A percentile compares a stretch with the other conserved stretches of the same genome.
Conservation (phyloP, 2,329 filamentous ascomycete genomes). For the Chrysoporthe austroafricana region DNA sequence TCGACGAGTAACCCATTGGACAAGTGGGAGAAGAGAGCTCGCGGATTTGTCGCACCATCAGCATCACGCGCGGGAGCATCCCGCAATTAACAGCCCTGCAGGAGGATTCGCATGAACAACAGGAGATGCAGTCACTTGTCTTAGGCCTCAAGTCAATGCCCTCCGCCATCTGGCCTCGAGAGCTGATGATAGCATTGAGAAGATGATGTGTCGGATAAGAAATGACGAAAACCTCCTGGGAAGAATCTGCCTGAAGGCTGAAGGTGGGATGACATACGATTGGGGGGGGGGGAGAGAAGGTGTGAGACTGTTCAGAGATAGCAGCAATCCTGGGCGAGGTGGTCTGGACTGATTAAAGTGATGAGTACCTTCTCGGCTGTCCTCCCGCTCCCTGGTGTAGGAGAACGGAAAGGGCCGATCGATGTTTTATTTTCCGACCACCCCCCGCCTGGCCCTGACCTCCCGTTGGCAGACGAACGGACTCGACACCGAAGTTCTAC, state of each 20-base stretch:
- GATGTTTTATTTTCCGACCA: conserved; percentile 19
- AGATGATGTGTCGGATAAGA: background rate
- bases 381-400: background rate
- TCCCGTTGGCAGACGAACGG: background rate
- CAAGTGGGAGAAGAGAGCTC: conserved; percentile 1
- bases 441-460: background rate
- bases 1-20: background rate
- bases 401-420: conserved; percentile 18
- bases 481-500: background rate
- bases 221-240: background rate
- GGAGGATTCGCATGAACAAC: conserved; percentile 8
- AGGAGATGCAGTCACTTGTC: background rate
- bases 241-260: background rate
- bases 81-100: background rate
- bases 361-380: conserved; percentile 5
- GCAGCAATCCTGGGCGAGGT: background rate
- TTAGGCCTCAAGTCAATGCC: background rate
- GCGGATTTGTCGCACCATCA: conserved; percentile 20
- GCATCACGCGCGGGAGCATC: background rate
- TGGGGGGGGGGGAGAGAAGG: background rate
- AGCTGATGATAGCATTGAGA: background rate
- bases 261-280: background rate
- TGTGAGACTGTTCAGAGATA: background rate
- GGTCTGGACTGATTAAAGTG: background rate
- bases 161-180: background rate